A percentile compares a stretch with the other conserved stretches of the same genome.
Evolutionary conservation across 257 asterid species (phyloP).

Genomic region (Capsicum rhomboideum): DNA sequence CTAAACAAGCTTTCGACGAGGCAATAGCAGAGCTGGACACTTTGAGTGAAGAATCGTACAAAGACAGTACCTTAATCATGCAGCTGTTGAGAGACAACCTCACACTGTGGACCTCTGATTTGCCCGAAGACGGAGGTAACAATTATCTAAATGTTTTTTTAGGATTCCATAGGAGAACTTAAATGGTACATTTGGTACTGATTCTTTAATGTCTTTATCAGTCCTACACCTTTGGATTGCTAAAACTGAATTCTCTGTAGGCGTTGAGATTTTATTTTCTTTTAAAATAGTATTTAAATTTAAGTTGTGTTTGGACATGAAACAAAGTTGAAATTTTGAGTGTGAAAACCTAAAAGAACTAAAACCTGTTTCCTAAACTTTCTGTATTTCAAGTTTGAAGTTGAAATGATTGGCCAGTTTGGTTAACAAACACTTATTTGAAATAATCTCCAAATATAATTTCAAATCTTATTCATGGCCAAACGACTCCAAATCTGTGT

Average conservation of each 20-base stretch:
- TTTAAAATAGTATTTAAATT: too few relatives aligned
- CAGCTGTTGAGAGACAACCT: conserved; percentile 87
- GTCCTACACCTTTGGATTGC: not conserved
- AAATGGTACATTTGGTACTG: not conserved
- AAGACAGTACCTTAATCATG: conserved; percentile 90
- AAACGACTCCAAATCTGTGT: not conserved
- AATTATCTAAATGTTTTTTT: not conserved
- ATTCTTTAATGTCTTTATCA: not conserved
- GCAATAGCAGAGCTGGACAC: conserved; percentile 84
- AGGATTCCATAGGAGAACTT: not conserved
- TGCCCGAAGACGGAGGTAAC: conserved; percentile 82
- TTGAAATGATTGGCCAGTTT: too few relatives aligned
- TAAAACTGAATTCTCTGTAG: not conserved
- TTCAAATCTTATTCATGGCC: not conserved
- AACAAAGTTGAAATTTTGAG: not conserved
- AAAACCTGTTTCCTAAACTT: too few relatives aligned
- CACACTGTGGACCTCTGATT: conserved; percentile 86
- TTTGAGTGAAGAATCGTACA: conserved; percentile 82
- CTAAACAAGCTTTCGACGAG: conserved; percentile 90
- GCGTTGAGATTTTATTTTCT: too few relatives aligned
- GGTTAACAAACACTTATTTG: not conserved
- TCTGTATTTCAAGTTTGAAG: not conserved
- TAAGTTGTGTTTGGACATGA: not conserved
- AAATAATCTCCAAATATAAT: too few relatives aligned
- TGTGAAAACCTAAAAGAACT: too few relatives aligned